Base-by-base conservation (phyloP, 148 eudicot species). In the Silene conica region DNA sequence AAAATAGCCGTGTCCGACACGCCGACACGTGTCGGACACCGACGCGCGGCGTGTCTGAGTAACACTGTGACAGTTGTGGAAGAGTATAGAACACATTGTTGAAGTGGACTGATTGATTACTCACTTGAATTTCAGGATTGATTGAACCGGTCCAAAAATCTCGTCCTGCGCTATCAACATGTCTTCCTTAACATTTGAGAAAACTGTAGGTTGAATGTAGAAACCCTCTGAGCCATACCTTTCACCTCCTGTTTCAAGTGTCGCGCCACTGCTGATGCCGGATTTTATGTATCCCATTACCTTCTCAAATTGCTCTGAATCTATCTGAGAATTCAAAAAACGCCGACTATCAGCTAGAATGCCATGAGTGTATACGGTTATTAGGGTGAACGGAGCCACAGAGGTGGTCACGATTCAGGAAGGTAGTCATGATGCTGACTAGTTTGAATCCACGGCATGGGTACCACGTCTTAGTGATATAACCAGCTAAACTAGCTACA, bases 91-190 rank as follows among this genome's bases (percentile, higher is more conserved):
- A 48, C 13, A 10, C 14, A 48, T 48, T 50, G 4, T 50, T 12
- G 55, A 50, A 50, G 9, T 8, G 62, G 23, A 19, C 3, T n/a
- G 23, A 19, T 7, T 18, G 41, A 10, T 70, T 23, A 52, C 80
- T 80, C 58, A 87, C 90, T 81, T 88, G 85, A 86, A 88, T 75
- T 88, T 88, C 60, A 86, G 61, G 71, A 86, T 84, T 26, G 87
- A 79, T 57, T 85, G 92, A 58, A 89, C 92, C 0, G 92, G 90
- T 23, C 90, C 89, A 67, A 88, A 86, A 3, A 86, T 86, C 77
- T 86, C 89, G 8, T 88, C 92, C 62, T 76, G 74, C 66, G 92
- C 92, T 57, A 88, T 86, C 63, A 77, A 54, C 92, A 88, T 88
- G 80, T 84, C 76, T 55, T 88, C 92, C 76, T 83, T 69, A 52